Conservation (phyloP, 176 grass and related monocot species). For the Saccharum officinarum region DNA sequence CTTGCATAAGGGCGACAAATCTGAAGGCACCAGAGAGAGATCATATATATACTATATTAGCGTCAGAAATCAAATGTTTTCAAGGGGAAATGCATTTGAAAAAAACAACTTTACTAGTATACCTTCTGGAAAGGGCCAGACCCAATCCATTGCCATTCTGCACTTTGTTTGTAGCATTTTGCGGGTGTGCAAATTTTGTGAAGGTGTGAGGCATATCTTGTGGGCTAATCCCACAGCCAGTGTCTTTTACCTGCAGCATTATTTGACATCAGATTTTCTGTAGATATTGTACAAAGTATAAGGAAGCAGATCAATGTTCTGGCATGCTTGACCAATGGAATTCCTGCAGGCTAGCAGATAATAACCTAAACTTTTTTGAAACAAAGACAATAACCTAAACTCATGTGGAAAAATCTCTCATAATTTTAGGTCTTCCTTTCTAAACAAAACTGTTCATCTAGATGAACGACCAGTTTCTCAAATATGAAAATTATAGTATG, state of each 20-base stretch:
- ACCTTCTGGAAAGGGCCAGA: constrained; percentile 86
- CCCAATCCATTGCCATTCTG: constrained; percentile 55
- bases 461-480: background rate
- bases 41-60: background rate
- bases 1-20: constrained; percentile 69
- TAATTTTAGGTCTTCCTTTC: background rate
- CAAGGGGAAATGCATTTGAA: background rate
- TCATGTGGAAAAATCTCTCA: background rate
- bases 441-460: background rate
- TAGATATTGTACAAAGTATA: background rate
- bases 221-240: constrained; percentile 65
- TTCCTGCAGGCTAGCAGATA: background rate
- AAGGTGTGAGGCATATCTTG: constrained; percentile 70
- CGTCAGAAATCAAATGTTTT: background rate
- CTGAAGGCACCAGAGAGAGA: constrained; percentile 34
- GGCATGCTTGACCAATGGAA: background rate
- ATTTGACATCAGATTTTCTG: constrained; percentile 4
- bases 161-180: constrained; percentile 23
- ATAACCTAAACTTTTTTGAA: background rate
- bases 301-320: background rate
- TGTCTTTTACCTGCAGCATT: constrained; percentile 71
- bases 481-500: background rate
- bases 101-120: constrained; percentile 4
- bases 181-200: constrained; percentile 53
- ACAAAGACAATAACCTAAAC: background rate